Evolutionary conservation across 23 red algal genomes (phyloP), one percentile per base, ranked within the genome.

Genomic region (Gracilaria gracilis): DNA sequence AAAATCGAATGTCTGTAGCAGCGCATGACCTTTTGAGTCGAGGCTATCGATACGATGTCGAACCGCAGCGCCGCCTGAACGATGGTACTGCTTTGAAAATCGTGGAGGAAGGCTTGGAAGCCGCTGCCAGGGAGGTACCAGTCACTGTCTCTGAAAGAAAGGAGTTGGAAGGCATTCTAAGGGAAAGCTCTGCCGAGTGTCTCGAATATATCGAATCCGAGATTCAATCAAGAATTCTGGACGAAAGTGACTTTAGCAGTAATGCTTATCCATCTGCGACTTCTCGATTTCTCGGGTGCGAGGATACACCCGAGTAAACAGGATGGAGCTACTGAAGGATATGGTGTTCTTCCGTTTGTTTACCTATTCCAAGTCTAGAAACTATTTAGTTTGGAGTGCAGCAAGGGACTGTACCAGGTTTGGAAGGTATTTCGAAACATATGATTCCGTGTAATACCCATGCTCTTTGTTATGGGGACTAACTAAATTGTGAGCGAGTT

Each of bases 401-500:
- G 67, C 33, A 73, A 73, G 67, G 67, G 67, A 73, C 35, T 73
- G 67, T 13, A 53, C 32, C 33, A 92, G 61, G 5, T 36, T 66
- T 0, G 76, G 76, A 34, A 92, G 49, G 53, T 86, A 94, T 70
- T 20, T 66, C 16, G 67, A 71, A 61, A 87, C 39, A 67, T 53
- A 94, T 19, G 57, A 58, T 44, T 94, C 91, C 37, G 83, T 81
- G 75, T 87, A 94, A 54, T 75, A 81, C 42, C 82, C 81, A 70
- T 94, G 91, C 74, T 85, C 71, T 62, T 69, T 44, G 55, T 79
- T 78, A 27, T 94, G 91, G 35, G 46, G 53, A 35, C 49, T 32
- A 69, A 61, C 66, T 54, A 94, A 57, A 81, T 94, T 94, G 82
- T 94, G 91, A 28, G 91, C 81, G 13, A 94, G 83, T 66, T 94